phyloP scores from a whole-genome alignment of 345 rosid species.

The Lepidium sativum region DNA sequence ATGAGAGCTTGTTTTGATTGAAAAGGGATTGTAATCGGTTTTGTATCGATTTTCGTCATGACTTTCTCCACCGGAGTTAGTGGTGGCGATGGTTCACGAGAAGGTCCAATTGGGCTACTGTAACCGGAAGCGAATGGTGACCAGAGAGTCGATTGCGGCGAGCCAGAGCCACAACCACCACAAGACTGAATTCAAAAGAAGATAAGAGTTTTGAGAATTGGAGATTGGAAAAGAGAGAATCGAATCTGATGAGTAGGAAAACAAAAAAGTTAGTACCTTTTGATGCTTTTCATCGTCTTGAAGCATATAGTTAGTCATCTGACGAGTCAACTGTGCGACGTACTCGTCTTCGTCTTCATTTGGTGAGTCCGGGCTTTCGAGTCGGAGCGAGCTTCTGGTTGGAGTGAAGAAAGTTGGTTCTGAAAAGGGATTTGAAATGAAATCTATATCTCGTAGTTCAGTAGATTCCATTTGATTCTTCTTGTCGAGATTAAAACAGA shows the following conservation, averaged over 20 bases:
- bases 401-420: slow-evolving; percentile 25
- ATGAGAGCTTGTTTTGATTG: slow-evolving; percentile 48
- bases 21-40: slow-evolving; percentile 13
- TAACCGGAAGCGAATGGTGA: slow-evolving; percentile 31
- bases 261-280: slow-evolving; percentile 2
- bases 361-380: slow-evolving; percentile 1
- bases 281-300: slow-evolving; percentile 29
- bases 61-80: slow-evolving; percentile 29
- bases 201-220: not conserved
- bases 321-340: slow-evolving; percentile 59
- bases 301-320: slow-evolving; percentile 68
- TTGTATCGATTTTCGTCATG: slow-evolving; percentile 22
- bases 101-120: slow-evolving; percentile 26
- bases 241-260: not conserved
- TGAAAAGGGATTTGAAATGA: slow-evolving; percentile 5
- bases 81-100: slow-evolving; percentile 36
- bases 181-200: slow-evolving; percentile 21
- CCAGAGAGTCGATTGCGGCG: slow-evolving; percentile 41
- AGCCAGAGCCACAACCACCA: slow-evolving; percentile 26
- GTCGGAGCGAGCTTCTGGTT: slow-evolving; percentile 18
- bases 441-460: slow-evolving; percentile 16
- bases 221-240: not conserved
- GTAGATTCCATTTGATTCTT: slow-evolving; percentile 26
- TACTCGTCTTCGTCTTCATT: slow-evolving; percentile 54
- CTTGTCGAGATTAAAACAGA: not conserved